phyloP scores from a whole-genome alignment of 306 rosid genomes.

The Glycine soja region DNA sequence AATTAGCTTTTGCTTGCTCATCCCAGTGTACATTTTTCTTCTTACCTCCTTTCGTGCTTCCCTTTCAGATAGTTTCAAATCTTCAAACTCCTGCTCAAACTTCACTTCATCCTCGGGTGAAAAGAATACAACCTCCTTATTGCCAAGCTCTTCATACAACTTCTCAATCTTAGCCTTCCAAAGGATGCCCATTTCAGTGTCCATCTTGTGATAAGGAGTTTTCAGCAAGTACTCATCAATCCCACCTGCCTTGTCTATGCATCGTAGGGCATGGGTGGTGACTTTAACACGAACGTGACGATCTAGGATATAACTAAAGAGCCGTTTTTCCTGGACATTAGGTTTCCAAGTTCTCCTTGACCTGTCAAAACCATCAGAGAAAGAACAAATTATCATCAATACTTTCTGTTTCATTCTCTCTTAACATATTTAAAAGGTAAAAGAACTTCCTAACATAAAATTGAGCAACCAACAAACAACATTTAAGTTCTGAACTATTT shows the following conservation, averaged over 20 bases:
- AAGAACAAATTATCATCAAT: constrained; percentile 40
- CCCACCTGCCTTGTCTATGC: constrained; percentile 97
- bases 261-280: constrained; percentile 88
- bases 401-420: constrained; percentile 5
- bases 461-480: constrained; percentile 29
- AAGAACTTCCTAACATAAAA: constrained; percentile 31
- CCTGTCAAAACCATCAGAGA: constrained; percentile 58
- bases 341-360: constrained; percentile 92
- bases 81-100: constrained; percentile 71
- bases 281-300: constrained; percentile 88
- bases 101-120: constrained; percentile 74
- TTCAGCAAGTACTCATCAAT: constrained; percentile 91
- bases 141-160: constrained; percentile 74
- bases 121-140: constrained; percentile 73
- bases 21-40: constrained; percentile 58
- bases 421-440: constrained; percentile 2
- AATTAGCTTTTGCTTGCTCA: constrained; percentile 55
- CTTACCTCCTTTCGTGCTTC: constrained; percentile 66
- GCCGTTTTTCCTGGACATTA: constrained; percentile 91
- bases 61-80: constrained; percentile 70
- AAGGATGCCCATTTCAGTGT: constrained; percentile 83
- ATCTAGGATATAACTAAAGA: constrained; percentile 88
- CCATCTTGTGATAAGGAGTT: constrained; percentile 94
- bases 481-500: constrained; percentile 16
- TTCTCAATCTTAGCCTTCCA: constrained; percentile 95